A percentile compares a stretch with the other conserved stretches of the same genome.
Conservation (phyloP, 352 stramenopile species). For the Blastocystis sp. region DNA sequence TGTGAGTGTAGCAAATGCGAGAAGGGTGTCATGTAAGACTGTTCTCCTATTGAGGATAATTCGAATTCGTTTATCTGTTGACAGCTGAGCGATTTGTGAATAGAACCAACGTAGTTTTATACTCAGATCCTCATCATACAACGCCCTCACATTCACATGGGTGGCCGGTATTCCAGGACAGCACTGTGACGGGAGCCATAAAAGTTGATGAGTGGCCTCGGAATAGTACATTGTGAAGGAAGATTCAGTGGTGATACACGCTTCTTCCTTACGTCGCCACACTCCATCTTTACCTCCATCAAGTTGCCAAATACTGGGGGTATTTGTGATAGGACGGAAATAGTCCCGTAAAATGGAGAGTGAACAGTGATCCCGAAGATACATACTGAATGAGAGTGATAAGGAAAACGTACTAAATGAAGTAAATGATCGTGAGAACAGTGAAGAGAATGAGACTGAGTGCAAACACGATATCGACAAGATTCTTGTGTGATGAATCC, state of each 20-base stretch:
- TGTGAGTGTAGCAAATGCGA: constrained; percentile 55
- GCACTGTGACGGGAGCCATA: constrained; percentile 4
- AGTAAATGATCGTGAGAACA: not conserved
- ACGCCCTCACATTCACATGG: constrained; percentile 6
- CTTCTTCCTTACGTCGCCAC: not conserved
- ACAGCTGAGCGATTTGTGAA: constrained; percentile 46
- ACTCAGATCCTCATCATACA: constrained; percentile 18
- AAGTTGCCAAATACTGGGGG: not conserved
- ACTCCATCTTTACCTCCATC: not conserved
- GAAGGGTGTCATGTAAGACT: constrained; percentile 58
- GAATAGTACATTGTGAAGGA: constrained; percentile 18
- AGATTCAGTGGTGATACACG: not conserved
- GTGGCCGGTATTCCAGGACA: constrained; percentile 13
- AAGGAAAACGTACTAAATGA: constrained; percentile 19
- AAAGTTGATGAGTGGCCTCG: not conserved
- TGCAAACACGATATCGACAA: not conserved
- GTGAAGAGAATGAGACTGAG: not conserved
- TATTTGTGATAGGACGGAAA: not conserved
- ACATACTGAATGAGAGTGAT: not conserved
- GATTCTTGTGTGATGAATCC: not conserved
- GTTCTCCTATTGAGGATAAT: constrained; percentile 50
- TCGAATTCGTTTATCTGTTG: constrained; percentile 53
- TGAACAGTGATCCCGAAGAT: not conserved
- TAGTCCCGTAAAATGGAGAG: not conserved
- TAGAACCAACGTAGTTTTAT: constrained; percentile 54